Evolutionary conservation across 441 rosid species (phyloP).

Genomic region (Euphorbia schlechtendalii): DNA sequence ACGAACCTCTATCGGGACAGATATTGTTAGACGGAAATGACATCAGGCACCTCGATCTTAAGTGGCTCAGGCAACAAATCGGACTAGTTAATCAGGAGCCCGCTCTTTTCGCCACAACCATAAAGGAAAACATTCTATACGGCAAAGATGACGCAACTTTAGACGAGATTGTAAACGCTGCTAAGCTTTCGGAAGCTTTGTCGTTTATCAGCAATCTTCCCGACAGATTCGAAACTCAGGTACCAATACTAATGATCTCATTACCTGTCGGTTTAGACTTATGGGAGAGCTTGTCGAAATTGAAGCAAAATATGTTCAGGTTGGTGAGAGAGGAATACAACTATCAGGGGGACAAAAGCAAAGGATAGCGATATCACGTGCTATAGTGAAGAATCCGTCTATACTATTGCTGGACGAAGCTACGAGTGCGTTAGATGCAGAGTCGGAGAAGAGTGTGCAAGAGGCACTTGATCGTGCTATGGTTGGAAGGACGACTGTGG

Average conservation of each 20-base stretch:
- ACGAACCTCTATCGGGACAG: slow-evolving; percentile 64
- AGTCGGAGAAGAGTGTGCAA: slow-evolving; percentile 89
- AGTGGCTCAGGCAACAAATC: slow-evolving; percentile 81
- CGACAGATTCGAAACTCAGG: slow-evolving; percentile 92
- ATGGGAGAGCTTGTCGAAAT: no score
- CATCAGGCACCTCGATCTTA: slow-evolving; percentile 59
- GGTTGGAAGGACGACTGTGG: slow-evolving; percentile 86
- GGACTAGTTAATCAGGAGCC: slow-evolving; percentile 97
- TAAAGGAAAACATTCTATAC: slow-evolving; percentile 81
- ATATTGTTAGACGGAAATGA: slow-evolving; percentile 59
- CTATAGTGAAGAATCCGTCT: slow-evolving; percentile 77
- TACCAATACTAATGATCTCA: slow-evolving; percentile 21
- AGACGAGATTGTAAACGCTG: slow-evolving; percentile 68
- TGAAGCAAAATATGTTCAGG: slow-evolving; percentile 29
- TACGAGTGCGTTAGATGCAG: slow-evolving; percentile 87
- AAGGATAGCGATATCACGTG: slow-evolving; percentile 81
- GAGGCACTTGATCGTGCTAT: slow-evolving; percentile 87
- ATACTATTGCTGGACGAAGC: slow-evolving; percentile 91
- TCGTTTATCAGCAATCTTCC: slow-evolving; percentile 86
- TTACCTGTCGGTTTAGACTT: no score
- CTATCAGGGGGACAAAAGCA: slow-evolving; percentile 95
- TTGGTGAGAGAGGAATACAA: slow-evolving; percentile 89
- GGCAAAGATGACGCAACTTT: slow-evolving; percentile 74
- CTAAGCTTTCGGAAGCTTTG: slow-evolving; percentile 82
- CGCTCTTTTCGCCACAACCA: slow-evolving; percentile 78